Base-by-base conservation (phyloP, 192 early-diverging fungal genomes). In the Coemansia sp. region DNA sequence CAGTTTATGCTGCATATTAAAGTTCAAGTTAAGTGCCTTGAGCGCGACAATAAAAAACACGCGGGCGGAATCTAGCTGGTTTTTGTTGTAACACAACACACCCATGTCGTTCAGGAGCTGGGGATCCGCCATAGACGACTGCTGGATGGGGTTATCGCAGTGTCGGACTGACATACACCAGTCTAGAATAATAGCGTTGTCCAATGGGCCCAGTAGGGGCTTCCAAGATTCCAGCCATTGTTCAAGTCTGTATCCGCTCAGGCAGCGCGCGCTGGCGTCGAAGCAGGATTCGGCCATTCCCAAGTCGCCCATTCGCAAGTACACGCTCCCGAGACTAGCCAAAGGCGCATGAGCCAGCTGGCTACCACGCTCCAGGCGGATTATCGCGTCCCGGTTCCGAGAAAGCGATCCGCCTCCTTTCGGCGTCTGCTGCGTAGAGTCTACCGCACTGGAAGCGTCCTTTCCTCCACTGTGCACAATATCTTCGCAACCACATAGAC, bases 261-360 rank as follows among this genome's bases (percentile, higher is more conserved):
- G 67, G 38, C 76, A 71, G 38, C 76, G 75, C 49, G 76, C 76
- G 40, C 78, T 78, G 33, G 78, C 83, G 9, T 85, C 73, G n/a
- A 85, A 73, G 60, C 83, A 85, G 41, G 83, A 80, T 67, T 81
- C 75, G 31, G 78, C 76, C 79, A 85, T 81, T 4, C 64, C 64
- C 46, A 85, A 40, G 15, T 85, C 79, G 42, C 83, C 83, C 73
- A 77, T 80, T 24, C 71, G 78, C 67, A 85, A 47, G 41, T 85
- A 85, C 24, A 85, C 83, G 31, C 70, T 61, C 15, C 83, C 83
- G 15, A 85, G 70, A 57, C 75, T 85, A 2, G 76, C 79, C 44
- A 85, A 65, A n/a, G 83, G 83, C 22, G 69, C 62, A 43, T 85
- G 74, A 0, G 83, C 83, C 52, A 85, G 73, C 68, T 49, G 67